Evolutionary conservation across 164 flowering plant genomes (phyloP).

Genomic region (Berberis vulgaris): DNA sequence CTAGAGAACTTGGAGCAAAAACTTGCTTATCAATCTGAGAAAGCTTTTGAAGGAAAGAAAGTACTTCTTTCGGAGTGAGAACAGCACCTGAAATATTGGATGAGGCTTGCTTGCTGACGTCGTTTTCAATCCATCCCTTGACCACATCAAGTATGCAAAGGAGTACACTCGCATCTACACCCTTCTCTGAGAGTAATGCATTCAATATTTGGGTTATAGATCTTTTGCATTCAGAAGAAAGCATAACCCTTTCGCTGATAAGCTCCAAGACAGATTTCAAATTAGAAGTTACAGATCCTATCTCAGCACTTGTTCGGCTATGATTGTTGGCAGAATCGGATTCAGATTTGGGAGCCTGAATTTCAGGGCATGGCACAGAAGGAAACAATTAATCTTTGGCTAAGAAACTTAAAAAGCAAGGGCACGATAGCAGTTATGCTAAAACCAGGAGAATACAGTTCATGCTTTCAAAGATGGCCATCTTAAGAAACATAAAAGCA

Average conservation of each 20-base stretch:
- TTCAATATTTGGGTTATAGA: constrained; percentile 58
- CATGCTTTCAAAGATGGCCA: too few relatives aligned
- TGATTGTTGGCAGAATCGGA: constrained; percentile 83
- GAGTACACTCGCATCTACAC: constrained; percentile 81
- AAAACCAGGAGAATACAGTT: too few relatives aligned
- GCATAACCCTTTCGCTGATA: constrained; percentile 82
- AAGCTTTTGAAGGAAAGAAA: constrained; percentile 85
- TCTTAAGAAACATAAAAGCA: too few relatives aligned
- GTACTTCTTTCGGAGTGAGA: constrained; percentile 71
- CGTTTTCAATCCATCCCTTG: constrained; percentile 90
- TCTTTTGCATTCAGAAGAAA: constrained; percentile 73
- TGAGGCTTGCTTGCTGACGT: constrained; percentile 42
- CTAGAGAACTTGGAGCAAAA: constrained; percentile 44
- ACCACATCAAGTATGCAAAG: constrained; percentile 82
- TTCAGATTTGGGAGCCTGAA: constrained; percentile 77
- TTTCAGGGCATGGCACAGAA: not conserved
- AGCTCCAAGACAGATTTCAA: constrained; percentile 74
- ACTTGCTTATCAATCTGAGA: constrained; percentile 87
- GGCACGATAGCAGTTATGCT: too few relatives aligned
- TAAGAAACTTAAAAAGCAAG: too few relatives aligned
- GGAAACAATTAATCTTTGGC: too few relatives aligned
- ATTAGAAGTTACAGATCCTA: constrained; percentile 63
- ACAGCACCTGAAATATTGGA: constrained; percentile 40
- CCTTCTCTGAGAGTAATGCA: constrained; percentile 76
- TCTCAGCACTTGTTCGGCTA: constrained; percentile 78